phyloP scores from a whole-genome alignment of 2,329 filamentous ascomycete species.

The Fusarium denticulatum region DNA sequence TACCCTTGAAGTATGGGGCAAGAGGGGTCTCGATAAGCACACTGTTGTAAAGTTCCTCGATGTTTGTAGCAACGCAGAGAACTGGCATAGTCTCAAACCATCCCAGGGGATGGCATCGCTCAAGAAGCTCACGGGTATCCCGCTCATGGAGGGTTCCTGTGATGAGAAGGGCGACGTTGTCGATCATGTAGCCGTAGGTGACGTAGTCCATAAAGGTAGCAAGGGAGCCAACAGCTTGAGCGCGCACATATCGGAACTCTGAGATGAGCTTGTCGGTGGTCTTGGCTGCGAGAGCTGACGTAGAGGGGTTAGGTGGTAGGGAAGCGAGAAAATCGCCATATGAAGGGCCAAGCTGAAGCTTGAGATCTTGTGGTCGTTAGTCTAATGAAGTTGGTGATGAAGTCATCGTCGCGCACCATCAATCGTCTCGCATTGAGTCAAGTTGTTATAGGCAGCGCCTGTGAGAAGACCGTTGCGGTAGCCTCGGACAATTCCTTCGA shows the following conservation, averaged over 20 bases:
- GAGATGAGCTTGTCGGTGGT: slow-evolving; percentile 98
- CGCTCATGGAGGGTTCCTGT: slow-evolving; percentile 97
- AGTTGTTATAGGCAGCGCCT: slow-evolving; percentile 89
- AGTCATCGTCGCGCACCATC: slow-evolving; percentile 72
- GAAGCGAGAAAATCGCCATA: slow-evolving; percentile 97
- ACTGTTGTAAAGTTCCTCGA: slow-evolving; percentile 98
- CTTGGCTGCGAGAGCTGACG: slow-evolving; percentile 91
- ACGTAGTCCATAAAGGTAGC: slow-evolving; percentile 98
- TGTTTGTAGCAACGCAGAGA: slow-evolving; percentile 96
- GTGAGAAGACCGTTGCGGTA: slow-evolving; percentile 96
- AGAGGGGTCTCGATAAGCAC: slow-evolving; percentile 96
- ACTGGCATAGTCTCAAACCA: slow-evolving; percentile 99
- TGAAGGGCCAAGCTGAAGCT: slow-evolving; percentile 94
- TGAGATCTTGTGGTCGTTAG: slow-evolving; percentile 75
- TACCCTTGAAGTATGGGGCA: slow-evolving; percentile 97
- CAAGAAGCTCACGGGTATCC: slow-evolving; percentile 93
- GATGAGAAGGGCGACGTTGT: slow-evolving; percentile 97
- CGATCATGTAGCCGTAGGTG: slow-evolving; percentile 99
- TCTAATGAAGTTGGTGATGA: not conserved
- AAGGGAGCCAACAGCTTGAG: slow-evolving; percentile 90
- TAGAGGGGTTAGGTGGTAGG: slow-evolving; percentile 95
- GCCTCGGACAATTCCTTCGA: slow-evolving; percentile 96
- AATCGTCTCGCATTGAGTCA: slow-evolving; percentile 97
- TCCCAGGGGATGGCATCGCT: slow-evolving; percentile 94
- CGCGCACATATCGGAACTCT: slow-evolving; percentile 95